Conservation (phyloP, 2,329 filamentous ascomycete species). For the Exophiala lecanii-corni region DNA sequence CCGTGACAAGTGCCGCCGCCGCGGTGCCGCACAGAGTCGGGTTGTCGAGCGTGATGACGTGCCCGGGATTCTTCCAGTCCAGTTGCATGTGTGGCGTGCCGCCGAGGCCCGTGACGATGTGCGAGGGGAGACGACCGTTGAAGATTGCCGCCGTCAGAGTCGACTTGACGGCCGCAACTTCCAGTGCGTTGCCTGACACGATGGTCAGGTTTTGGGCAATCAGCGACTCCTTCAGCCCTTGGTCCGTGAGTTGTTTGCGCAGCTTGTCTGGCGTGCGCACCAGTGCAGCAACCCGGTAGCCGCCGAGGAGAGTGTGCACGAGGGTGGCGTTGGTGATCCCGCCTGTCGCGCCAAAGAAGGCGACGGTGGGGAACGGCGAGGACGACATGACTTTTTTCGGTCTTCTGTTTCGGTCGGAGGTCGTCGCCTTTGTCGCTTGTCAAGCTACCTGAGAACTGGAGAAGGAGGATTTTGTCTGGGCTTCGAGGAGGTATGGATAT, state of each 20-base stretch:
- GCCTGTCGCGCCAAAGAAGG: slow-evolving; percentile 52
- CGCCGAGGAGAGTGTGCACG: slow-evolving; percentile 40
- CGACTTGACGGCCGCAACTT: slow-evolving; percentile 37
- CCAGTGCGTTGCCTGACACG: slow-evolving; percentile 47
- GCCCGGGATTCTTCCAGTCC: slow-evolving; percentile 25
- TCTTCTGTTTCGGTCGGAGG: no score
- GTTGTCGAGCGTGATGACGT: slow-evolving; percentile 32
- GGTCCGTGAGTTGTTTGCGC: slow-evolving; percentile 35
- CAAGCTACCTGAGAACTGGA: no score
- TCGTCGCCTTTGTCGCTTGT: no score
- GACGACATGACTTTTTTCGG: no score
- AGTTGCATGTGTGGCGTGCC: slow-evolving; percentile 24
- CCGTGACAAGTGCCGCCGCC: slow-evolving; percentile 29
- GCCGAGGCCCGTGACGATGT: slow-evolving; percentile 48
- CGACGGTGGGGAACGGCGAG: slow-evolving; percentile 36
- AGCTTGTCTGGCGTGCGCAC: slow-evolving; percentile 50
- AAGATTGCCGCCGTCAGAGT: slow-evolving; percentile 33
- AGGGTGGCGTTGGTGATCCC: slow-evolving; percentile 44
- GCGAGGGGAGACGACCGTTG: slow-evolving; percentile 32
- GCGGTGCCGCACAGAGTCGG: slow-evolving; percentile 33
- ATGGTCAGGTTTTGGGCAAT: slow-evolving; percentile 38
- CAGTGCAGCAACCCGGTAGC: slow-evolving; percentile 42
- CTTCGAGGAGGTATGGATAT: no score
- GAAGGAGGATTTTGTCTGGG: no score
- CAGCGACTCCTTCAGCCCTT: slow-evolving; percentile 37